phyloP scores from a whole-genome alignment of 2,329 filamentous ascomycete species.

The Aspergillus sp. region DNA sequence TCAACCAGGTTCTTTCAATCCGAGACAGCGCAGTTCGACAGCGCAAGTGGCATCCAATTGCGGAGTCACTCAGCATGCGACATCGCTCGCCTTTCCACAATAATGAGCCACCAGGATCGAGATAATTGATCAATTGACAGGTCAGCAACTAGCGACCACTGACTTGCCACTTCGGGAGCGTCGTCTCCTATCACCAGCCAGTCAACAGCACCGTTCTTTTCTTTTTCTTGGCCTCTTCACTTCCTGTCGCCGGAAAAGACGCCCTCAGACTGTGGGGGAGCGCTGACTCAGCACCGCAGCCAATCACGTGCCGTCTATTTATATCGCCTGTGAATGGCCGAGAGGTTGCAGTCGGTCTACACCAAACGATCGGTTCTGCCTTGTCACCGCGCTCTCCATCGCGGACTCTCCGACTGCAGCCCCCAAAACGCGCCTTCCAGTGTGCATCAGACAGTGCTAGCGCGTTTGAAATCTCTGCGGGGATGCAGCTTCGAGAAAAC shows the following conservation, averaged over 20 bases:
- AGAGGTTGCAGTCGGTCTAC: not conserved
- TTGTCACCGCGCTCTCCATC: not conserved
- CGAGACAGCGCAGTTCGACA: conserved; percentile 1
- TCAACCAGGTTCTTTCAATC: not conserved
- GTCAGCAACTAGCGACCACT: not conserved
- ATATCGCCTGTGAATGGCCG: conserved; percentile 6
- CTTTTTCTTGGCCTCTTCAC: not conserved
- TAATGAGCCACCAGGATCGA: not conserved
- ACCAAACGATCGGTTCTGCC: not conserved
- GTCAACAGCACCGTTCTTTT: not conserved
- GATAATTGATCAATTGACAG: not conserved
- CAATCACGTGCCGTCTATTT: conserved; percentile 21
- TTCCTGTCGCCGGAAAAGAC: conserved; percentile 10
- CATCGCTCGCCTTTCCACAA: not conserved
- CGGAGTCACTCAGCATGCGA: conserved; percentile 8
- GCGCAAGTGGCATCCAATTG: conserved; percentile 5
- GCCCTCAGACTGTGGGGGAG: conserved; percentile 9
- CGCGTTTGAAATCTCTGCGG: conserved; percentile 6
- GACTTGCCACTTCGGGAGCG: not conserved
- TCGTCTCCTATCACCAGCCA: conserved; percentile 2
- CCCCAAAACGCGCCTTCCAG: not conserved
- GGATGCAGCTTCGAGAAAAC: conserved; percentile 2
- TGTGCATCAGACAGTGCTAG: conserved; percentile 1
- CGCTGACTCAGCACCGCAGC: conserved; percentile 15
- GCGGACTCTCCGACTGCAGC: not conserved